A percentile compares a stretch with the other conserved stretches of the same genome.
phyloP scores from a whole-genome alignment of 2,329 filamentous ascomycete species.

The Aspergillus transmontanensis region DNA sequence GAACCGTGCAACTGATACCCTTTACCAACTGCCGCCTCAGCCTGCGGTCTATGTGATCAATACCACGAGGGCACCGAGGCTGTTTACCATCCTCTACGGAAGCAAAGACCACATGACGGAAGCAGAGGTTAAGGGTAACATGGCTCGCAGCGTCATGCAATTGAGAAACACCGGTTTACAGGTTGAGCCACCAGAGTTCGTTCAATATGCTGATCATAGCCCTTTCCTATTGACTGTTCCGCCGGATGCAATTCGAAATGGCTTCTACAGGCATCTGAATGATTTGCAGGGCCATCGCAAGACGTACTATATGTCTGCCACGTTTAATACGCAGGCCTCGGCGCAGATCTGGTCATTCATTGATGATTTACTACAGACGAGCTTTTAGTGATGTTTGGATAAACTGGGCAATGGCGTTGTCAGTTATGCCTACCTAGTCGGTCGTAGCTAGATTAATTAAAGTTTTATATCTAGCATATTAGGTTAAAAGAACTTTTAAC shows the following conservation, averaged over 20 bases:
- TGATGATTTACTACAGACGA: not conserved
- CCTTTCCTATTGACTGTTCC: slow-evolving; percentile 35
- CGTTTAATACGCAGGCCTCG: slow-evolving; percentile 14
- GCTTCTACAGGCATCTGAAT: slow-evolving; percentile 41
- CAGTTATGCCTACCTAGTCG: no score
- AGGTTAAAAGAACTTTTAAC: no score
- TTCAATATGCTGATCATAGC: slow-evolving; percentile 23
- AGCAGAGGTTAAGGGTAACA: slow-evolving; percentile 3
- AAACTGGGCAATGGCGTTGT: no score
- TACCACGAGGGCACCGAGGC: not conserved
- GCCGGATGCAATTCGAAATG: slow-evolving; percentile 31
- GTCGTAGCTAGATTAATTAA: no score
- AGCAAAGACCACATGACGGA: slow-evolving; percentile 8
- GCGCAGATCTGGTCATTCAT: slow-evolving; percentile 7
- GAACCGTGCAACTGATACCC: slow-evolving; percentile 12
- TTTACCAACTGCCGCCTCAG: slow-evolving; percentile 10
- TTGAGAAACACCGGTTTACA: slow-evolving; percentile 7
- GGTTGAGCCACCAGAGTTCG: slow-evolving; percentile 12
- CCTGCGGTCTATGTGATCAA: slow-evolving; percentile 11
- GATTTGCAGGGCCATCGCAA: slow-evolving; percentile 40
- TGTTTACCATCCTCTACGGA: slow-evolving; percentile 7
- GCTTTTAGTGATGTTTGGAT: not conserved
- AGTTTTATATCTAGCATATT: no score
- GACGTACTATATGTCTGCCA: slow-evolving; percentile 44
- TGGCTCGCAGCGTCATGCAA: slow-evolving; percentile 5